Conservation (phyloP, 208 protist genomes). For the Endotrypanum monterogeii region DNA sequence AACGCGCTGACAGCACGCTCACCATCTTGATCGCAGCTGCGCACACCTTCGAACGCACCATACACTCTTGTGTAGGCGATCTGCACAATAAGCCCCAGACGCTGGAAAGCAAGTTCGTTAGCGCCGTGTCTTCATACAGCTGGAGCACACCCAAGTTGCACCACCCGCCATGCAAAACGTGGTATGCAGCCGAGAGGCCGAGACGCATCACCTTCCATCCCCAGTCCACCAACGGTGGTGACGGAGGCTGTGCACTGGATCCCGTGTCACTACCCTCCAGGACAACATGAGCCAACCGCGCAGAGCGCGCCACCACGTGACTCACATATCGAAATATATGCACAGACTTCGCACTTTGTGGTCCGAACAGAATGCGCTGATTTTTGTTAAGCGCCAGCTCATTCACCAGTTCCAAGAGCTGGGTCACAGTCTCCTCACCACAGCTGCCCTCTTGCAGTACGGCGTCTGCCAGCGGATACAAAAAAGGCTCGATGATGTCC, state of each 20-base stretch:
- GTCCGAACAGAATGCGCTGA: conserved; percentile 44
- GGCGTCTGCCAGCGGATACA: conserved; percentile 26
- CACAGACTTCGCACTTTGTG: conserved; percentile 24
- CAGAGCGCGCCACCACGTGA: conserved; percentile 15
- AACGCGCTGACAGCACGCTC: conserved; percentile 41
- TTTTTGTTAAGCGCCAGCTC: conserved; percentile 44
- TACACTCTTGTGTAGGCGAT: conserved; percentile 26
- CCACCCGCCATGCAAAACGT: conserved; percentile 54
- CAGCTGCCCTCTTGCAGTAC: conserved; percentile 17
- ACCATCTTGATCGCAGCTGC: conserved; percentile 32
- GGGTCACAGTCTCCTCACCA: conserved; percentile 17
- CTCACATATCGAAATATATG: conserved; percentile 36
- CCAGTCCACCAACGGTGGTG: conserved; percentile 43
- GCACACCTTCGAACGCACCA: conserved; percentile 45
- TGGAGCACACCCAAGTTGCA: conserved; percentile 64
- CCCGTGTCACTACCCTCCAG: conserved; percentile 4
- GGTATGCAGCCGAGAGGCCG: conserved; percentile 35
- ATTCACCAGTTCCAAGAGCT: conserved; percentile 37
- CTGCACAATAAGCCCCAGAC: conserved; percentile 43
- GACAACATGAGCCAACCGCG: conserved; percentile 7
- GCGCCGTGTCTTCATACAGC: conserved; percentile 47
- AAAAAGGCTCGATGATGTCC: conserved; percentile 35
- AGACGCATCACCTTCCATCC: conserved; percentile 49
- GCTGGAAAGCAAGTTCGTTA: conserved; percentile 32
- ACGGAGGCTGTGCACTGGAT: conserved; percentile 2